Base-by-base conservation (phyloP, 805 yeast species). In the Wickerhamomyces alni region DNA sequence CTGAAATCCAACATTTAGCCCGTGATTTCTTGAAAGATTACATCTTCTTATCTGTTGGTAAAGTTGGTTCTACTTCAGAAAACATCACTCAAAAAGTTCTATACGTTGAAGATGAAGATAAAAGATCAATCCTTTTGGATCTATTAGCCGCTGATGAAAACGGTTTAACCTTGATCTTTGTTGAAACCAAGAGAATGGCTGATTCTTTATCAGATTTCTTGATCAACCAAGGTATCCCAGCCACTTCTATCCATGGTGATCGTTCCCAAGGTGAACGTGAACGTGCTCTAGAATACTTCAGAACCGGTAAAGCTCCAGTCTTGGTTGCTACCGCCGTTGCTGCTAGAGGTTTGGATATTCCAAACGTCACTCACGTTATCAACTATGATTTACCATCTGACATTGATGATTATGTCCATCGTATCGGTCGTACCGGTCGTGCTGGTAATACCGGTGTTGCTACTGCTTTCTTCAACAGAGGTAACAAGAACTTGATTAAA, bases 351-450 rank as follows among this genome's bases (percentile, higher is more conserved):
- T 80, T 93, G 68, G 99, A 93, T 78, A 93, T 93, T 75, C 98
- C 99, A 65, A 93, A 93, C 64, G 99, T 93, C 55, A 83, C 94
- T 36, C 98, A 91, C 63, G 99, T 93, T 60, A 83, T 93, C 69
- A 93, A 93, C 78, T 93, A 84, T 66, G 99, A 93, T 64, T 75
- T 93, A 65, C 99, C 99, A 65, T 73, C 83, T 62, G 98, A 93
- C 66, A 85, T 93, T 59, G 99, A 93, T 67, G 99, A 93, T 69
- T 93, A 93, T 63, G 99, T 93, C 44, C 99, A 93, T 74, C 86
- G 99, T 74, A 93, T 93, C 63, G 99, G 99, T 79, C 91, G 99
- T 81, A 93, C 99, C 61, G 99, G 99, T 70, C 93, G 99, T 81
- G 99, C 99, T 58, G 99, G 99, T 77, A 93, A 93, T 73, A 81